These are phyloP conservation scores for Chrysanthemum makinoi DNA, from an alignment of 129 eudicot species.

Conservation along the genomic window DNA sequence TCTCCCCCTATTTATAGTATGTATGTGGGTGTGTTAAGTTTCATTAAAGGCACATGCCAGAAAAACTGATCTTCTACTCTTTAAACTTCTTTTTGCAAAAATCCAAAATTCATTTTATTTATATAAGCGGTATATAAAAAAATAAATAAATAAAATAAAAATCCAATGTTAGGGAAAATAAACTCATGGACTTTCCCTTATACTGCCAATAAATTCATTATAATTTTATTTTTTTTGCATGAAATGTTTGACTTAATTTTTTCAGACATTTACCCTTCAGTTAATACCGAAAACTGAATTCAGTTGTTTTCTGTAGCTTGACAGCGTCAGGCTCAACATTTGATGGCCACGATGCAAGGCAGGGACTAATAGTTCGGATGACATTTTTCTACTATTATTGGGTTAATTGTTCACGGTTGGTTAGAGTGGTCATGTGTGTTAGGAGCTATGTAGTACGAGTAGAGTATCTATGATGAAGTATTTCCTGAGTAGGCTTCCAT, in stretches of 20 bases:
- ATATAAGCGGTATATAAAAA: no score
- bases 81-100: no score
- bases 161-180: no score
- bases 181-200: no score
- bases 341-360: conserved; percentile 18
- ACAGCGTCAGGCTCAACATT: conserved; percentile 8
- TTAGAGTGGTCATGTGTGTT: neutral
- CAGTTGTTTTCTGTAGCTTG: conserved; percentile 4
- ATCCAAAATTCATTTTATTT: no score
- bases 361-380: conserved; percentile 12
- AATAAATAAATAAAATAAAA: no score
- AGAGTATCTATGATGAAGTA: neutral
- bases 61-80: no score
- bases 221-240: no score
- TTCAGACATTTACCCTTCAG: no score
- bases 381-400: neutral
- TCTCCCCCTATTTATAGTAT: neutral
- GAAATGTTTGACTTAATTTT: no score
- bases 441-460: neutral
- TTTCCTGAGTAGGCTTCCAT: neutral
- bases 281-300: neutral
- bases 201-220: no score
- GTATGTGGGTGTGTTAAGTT: neutral
- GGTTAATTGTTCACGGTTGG: neutral
- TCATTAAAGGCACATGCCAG: neutral